Evolutionary conservation across 176 grass and related monocot species (phyloP).

Genomic region (Tuctoria greenei): DNA sequence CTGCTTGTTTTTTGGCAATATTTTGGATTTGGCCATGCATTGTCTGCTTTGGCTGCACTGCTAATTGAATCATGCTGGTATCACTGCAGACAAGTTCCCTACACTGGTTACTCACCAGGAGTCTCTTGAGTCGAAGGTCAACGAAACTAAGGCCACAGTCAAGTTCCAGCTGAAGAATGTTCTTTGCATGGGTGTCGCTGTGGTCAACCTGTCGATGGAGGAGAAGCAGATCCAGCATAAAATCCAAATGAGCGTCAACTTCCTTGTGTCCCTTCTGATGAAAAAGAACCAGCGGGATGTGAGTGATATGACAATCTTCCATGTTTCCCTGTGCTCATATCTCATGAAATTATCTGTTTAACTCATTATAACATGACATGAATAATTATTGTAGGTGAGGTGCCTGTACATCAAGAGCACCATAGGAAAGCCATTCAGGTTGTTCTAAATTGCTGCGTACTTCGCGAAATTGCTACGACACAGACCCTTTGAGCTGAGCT

Average conservation of each 20-base stretch:
- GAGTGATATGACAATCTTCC: background rate
- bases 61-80: background rate
- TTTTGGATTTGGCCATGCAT: background rate
- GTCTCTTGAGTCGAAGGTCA: too few species aligned
- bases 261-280: constrained; percentile 72
- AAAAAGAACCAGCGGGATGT: constrained; percentile 95
- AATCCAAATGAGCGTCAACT: constrained; percentile 80
- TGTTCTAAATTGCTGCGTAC: constrained; percentile 48
- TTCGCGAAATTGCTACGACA: too few species aligned
- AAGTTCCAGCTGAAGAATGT: too few species aligned
- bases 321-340: background rate
- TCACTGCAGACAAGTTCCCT: too few species aligned
- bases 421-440: constrained; percentile 64
- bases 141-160: too few species aligned
- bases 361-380: background rate
- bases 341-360: background rate
- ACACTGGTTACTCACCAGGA: too few species aligned
- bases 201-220: constrained; percentile 73
- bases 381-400: constrained; percentile 57
- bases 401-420: constrained; percentile 95
- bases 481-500: too few species aligned
- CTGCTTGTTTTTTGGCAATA: too few species aligned
- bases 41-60: too few species aligned
- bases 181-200: constrained; percentile 87
- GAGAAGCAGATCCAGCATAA: constrained; percentile 87